Percentiles rank a stretch among this genome's conserved stretches.
These are phyloP conservation scores for Sphenostylis stenocarpa DNA, from an alignment of 306 rosid species.

Conservation along the genomic window DNA sequence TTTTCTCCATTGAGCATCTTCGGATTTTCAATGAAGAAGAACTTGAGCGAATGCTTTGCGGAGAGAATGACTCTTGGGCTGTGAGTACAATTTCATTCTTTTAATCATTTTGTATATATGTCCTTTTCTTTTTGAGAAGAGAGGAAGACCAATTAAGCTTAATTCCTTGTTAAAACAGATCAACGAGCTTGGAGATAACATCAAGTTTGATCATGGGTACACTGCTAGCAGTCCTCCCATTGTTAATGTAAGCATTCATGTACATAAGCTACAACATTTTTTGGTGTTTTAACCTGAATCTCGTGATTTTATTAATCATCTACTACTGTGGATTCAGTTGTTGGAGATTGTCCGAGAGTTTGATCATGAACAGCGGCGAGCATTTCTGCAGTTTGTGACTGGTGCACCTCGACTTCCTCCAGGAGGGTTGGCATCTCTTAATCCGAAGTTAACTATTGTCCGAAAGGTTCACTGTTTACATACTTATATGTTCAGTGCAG, in stretches of 20 bases:
- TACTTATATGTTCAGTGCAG: neutral
- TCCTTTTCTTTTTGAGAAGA: slow-evolving; percentile 1
- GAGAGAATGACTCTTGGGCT: slow-evolving; percentile 86
- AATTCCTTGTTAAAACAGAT: slow-evolving; percentile 47
- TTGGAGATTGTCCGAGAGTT: slow-evolving; percentile 81
- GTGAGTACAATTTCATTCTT: slow-evolving; percentile 51
- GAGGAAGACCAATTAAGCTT: neutral
- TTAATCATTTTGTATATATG: neutral
- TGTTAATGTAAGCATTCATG: slow-evolving; percentile 55
- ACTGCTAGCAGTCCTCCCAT: slow-evolving; percentile 94
- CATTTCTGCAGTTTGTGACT: slow-evolving; percentile 95
- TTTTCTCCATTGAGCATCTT: slow-evolving; percentile 78
- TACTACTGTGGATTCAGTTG: slow-evolving; percentile 52
- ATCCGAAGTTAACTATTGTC: slow-evolving; percentile 91
- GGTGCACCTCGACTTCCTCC: slow-evolving; percentile 98
- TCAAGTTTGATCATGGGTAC: slow-evolving; percentile 97
- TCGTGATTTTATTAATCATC: neutral
- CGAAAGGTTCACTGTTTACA: slow-evolving; percentile 61
- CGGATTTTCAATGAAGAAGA: slow-evolving; percentile 77
- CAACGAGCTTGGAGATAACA: slow-evolving; percentile 79
- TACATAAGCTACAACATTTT: neutral
- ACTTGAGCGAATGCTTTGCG: slow-evolving; percentile 83
- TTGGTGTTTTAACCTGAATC: neutral
- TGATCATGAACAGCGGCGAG: slow-evolving; percentile 63
- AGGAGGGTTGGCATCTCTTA: slow-evolving; percentile 95